Conservation (phyloP, 208 protist species). For the Acanthamoeba royreba region DNA sequence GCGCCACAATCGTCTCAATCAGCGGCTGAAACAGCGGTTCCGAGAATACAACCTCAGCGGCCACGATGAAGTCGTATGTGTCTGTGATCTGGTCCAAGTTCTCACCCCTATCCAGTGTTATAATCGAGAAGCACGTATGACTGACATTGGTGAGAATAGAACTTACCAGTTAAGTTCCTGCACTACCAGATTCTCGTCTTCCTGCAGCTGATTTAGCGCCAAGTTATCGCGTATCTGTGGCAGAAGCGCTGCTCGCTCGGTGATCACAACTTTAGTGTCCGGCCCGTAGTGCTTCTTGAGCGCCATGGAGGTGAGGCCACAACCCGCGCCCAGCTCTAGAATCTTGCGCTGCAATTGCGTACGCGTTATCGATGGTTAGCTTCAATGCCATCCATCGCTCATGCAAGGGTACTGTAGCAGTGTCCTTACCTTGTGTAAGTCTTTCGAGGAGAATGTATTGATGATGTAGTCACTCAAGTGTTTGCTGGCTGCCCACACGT, state of each 20-base stretch:
- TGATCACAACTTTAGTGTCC: neutral
- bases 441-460: neutral
- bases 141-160: neutral
- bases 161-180: neutral
- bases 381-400: neutral
- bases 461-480: neutral
- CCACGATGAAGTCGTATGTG: neutral
- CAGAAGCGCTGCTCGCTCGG: neutral
- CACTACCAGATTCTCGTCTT: neutral
- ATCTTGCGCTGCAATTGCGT: neutral
- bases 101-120: neutral
- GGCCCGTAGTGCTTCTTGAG: neutral
- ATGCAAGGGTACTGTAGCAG: neutral
- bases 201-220: neutral
- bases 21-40: neutral
- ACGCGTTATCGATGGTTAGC: neutral
- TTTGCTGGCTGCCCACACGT: slow-evolving; percentile 9
- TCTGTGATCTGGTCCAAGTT: neutral
- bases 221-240: neutral
- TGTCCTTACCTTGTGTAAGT: neutral
- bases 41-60: neutral
- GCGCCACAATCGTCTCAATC: neutral
- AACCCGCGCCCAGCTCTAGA: neutral
- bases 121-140: neutral
- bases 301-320: neutral